Conservation (phyloP, 768 basidiomycete species). For the Agrocybe pediades region DNA sequence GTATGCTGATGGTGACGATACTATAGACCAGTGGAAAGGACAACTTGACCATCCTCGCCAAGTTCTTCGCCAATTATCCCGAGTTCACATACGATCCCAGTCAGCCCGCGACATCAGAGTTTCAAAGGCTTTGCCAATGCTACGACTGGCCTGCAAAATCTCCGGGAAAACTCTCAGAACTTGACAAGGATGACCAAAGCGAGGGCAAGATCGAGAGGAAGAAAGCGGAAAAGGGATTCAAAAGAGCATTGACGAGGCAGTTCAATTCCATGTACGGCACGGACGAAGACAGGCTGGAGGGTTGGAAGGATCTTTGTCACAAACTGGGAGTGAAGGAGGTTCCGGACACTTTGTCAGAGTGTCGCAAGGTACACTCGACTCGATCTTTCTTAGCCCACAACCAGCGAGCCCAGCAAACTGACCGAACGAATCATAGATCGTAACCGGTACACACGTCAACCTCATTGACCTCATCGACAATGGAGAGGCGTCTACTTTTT, state of each 20-base stretch:
- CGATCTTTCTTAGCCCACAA: not conserved
- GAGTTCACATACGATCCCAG: not conserved
- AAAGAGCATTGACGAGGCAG: not conserved
- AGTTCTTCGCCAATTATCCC: not conserved
- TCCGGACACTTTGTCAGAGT: not conserved
- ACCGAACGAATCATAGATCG: not conserved
- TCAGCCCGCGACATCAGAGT: not conserved
- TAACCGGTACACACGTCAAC: not conserved
- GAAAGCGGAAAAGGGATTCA: not conserved
- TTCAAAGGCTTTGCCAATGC: not conserved
- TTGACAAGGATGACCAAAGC: not conserved
- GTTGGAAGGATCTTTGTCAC: not conserved
- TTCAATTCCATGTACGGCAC: conserved; percentile 3
- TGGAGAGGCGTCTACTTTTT: not conserved
- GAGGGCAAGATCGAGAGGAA: no score
- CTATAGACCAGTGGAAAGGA: no score
- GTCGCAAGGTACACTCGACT: not conserved
- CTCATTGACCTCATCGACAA: not conserved
- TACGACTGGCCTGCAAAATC: not conserved
- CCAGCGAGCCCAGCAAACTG: not conserved
- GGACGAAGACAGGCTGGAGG: not conserved
- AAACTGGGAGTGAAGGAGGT: not conserved
- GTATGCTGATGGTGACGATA: no score
- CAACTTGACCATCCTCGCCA: not conserved
- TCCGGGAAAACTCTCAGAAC: not conserved